phyloP scores from a whole-genome alignment of 2,329 filamentous ascomycete genomes.

The Akanthomyces uredinophilus region DNA sequence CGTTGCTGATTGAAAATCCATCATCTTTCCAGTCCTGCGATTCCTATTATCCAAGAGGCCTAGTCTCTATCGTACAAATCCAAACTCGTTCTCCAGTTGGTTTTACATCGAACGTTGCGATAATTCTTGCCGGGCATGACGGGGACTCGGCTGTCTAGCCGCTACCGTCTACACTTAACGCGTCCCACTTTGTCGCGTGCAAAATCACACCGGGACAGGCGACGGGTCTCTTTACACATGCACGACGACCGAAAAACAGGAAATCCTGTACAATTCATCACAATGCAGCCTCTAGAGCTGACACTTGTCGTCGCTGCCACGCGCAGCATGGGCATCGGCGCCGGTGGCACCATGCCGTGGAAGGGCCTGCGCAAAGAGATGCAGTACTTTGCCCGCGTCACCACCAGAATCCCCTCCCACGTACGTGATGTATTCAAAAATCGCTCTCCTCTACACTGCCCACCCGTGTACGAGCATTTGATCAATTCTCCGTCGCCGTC shows the following conservation, averaged over 20 bases:
- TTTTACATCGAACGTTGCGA: not conserved
- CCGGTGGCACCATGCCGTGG: conserved; percentile 77
- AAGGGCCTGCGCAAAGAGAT: conserved; percentile 84
- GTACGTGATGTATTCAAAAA: conserved; percentile 23
- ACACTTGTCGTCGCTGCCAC: conserved; percentile 95
- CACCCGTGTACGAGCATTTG: no score
- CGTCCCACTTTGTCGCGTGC: conserved; percentile 11
- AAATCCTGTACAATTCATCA: not conserved
- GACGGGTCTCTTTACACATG: not conserved
- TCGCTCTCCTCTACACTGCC: not conserved
- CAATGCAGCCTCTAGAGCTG: conserved; percentile 50
- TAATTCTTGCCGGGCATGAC: not conserved
- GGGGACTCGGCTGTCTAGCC: not conserved
- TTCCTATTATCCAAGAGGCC: no score
- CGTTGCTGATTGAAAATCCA: no score
- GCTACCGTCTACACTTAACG: not conserved
- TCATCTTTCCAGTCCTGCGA: no score
- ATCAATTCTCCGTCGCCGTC: not conserved
- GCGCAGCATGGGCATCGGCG: conserved; percentile 84
- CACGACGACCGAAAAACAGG: not conserved
- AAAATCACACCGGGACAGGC: not conserved
- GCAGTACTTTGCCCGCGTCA: conserved; percentile 90
- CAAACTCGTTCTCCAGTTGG: no score
- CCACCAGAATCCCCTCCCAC: conserved; percentile 55
- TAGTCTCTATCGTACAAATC: not conserved